These are phyloP conservation scores for Macrolepiota albuminosa DNA, from an alignment of 768 basidiomycete species.

Conservation along the genomic window DNA sequence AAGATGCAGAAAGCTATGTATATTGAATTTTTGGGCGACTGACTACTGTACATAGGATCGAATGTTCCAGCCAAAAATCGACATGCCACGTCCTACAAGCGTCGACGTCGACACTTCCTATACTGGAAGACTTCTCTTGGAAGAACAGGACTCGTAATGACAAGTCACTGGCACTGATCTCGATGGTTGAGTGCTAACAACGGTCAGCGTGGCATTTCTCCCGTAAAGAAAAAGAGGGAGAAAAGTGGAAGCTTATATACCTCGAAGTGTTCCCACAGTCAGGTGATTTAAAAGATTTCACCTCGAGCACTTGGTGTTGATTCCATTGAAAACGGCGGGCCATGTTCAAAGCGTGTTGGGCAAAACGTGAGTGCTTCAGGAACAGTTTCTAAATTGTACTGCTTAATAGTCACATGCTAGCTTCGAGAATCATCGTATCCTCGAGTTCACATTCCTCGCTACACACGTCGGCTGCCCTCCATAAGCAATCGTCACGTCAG, in stretches of 20 bases:
- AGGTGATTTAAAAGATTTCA: conserved; percentile 15
- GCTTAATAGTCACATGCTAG: conserved; percentile 15
- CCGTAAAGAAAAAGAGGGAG: conserved; percentile 25
- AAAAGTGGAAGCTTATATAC: conserved; percentile 16
- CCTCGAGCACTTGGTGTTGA: not conserved
- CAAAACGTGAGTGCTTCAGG: conserved; percentile 21
- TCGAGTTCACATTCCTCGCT: conserved; percentile 28
- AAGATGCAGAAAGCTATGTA: not conserved
- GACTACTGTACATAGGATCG: not conserved
- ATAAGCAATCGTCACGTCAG: conserved; percentile 27
- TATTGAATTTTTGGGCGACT: not conserved
- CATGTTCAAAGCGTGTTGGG: conserved; percentile 26
- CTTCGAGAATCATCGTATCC: conserved; percentile 36
- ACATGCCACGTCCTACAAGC: conserved; percentile 54
- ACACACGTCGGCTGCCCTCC: conserved; percentile 43
- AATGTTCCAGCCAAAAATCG: conserved; percentile 55
- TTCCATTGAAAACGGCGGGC: not conserved
- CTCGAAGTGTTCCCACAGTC: conserved; percentile 37
- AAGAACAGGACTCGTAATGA: conserved; percentile 44
- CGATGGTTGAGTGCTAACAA: conserved; percentile 48
- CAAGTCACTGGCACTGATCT: conserved; percentile 62
- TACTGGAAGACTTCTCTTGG: conserved; percentile 47
- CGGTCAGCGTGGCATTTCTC: conserved; percentile 66
- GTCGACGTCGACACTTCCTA: conserved; percentile 60
- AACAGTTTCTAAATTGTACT: not conserved